phyloP scores from a whole-genome alignment of 495 filamentous ascomycete genomes.

The Aspergillus diversus region DNA sequence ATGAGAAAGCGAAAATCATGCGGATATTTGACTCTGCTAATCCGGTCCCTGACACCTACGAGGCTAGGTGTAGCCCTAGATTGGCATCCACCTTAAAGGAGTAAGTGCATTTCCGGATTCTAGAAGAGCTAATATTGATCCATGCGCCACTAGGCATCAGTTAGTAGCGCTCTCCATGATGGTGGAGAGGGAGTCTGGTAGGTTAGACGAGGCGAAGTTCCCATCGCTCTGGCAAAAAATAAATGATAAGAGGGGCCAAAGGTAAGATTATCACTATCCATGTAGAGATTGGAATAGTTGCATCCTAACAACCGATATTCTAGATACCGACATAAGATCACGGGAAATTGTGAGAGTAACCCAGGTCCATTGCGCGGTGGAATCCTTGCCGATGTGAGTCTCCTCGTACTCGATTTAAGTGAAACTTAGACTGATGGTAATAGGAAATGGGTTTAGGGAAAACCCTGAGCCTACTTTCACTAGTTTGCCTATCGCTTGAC shows the following conservation, averaged over 20 bases:
- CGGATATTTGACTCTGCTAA: background rate
- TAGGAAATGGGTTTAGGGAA: conserved; percentile 1
- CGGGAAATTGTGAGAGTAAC: background rate
- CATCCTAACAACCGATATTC: background rate
- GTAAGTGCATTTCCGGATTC: background rate
- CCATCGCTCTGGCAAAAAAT: background rate
- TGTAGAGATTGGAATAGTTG: background rate
- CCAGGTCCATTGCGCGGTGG: background rate
- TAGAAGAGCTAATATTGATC: background rate
- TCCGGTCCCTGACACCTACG: background rate
- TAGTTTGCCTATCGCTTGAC: background rate
- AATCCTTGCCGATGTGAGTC: background rate
- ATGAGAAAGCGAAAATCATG: background rate
- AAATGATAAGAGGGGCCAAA: background rate
- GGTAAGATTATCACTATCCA: background rate
- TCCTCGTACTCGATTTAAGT: background rate
- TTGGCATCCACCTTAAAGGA: background rate
- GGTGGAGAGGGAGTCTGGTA: background rate
- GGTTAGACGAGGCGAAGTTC: background rate
- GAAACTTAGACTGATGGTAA: background rate
- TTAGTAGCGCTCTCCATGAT: background rate
- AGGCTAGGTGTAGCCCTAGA: background rate
- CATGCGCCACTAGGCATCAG: background rate
- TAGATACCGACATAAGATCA: background rate
- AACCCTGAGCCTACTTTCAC: background rate